Conservation (phyloP, 257 asterid species). For the Solanum tarapatanum region DNA sequence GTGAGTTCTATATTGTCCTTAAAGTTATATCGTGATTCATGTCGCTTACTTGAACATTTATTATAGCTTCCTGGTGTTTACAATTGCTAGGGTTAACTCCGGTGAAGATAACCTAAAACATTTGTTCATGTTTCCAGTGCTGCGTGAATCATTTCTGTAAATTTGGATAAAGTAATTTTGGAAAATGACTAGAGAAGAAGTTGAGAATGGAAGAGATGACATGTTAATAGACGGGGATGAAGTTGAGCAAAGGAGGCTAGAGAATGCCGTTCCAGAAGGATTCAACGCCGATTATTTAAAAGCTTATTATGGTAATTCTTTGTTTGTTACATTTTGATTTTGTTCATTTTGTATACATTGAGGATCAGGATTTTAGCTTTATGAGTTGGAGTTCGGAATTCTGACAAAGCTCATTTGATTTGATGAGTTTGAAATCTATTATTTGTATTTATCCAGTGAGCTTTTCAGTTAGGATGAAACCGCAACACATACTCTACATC, state of each 20-base stretch:
- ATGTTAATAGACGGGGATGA: slow-evolving; percentile 51
- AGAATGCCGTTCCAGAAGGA: slow-evolving; percentile 28
- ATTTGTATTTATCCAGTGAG: neutral
- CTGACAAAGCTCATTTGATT: neutral
- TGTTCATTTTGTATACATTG: neutral
- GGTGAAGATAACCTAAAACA: neutral
- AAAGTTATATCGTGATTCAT: neutral
- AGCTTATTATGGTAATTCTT: slow-evolving; percentile 46
- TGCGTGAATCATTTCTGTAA: neutral
- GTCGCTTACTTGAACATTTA: neutral
- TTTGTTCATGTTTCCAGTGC: neutral
- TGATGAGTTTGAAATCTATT: neutral
- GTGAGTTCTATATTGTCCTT: neutral
- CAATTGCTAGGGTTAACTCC: neutral
- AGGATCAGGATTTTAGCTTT: neutral
- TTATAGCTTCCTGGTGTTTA: neutral
- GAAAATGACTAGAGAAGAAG: slow-evolving; percentile 36
- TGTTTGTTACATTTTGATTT: neutral
- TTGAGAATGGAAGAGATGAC: slow-evolving; percentile 33
- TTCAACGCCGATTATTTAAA: slow-evolving; percentile 64
- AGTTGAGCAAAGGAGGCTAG: neutral
- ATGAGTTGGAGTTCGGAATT: neutral
- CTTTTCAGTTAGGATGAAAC: neutral
- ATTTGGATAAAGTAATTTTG: neutral
- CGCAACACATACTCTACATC: neutral